Conservation (phyloP, 345 rosid genomes). For the Camelina neglecta region DNA sequence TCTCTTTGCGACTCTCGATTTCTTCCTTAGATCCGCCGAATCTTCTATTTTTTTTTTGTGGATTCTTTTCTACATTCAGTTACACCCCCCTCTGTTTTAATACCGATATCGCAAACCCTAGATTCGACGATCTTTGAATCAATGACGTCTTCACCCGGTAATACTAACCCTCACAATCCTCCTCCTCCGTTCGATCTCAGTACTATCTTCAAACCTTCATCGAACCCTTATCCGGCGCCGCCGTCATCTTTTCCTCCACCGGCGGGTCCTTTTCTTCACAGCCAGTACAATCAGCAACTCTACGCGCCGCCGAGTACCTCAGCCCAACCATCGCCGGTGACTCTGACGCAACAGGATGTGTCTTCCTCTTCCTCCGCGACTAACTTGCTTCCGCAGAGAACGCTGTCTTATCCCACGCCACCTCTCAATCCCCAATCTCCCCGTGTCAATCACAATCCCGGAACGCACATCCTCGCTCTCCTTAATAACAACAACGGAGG, state of each 20-base stretch:
- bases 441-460: conserved; percentile 51
- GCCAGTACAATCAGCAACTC: conserved; percentile 54
- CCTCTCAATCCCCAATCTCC: conserved; percentile 48
- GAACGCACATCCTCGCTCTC: conserved; percentile 75
- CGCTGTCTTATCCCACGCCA: conserved; percentile 50
- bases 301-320: conserved; percentile 44
- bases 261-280: conserved; percentile 51
- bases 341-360: background rate
- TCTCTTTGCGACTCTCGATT: conserved; percentile 22
- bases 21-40: conserved; percentile 35
- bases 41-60: conserved; percentile 22
- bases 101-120: conserved; percentile 39
- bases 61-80: background rate
- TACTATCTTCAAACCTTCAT: conserved; percentile 52
- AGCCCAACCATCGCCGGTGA: conserved; percentile 29
- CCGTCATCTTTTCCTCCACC: conserved; percentile 69
- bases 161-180: conserved; percentile 44
- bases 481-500: conserved; percentile 40
- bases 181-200: conserved; percentile 50
- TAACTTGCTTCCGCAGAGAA: conserved; percentile 46
- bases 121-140: conserved; percentile 35
- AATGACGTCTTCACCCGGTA: conserved; percentile 61
- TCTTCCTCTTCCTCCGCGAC: conserved; percentile 38
- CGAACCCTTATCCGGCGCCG: conserved; percentile 50
- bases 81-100: background rate